phyloP scores from a whole-genome alignment of 164 flowering plant genomes.

The Paratinospora sagittata region DNA sequence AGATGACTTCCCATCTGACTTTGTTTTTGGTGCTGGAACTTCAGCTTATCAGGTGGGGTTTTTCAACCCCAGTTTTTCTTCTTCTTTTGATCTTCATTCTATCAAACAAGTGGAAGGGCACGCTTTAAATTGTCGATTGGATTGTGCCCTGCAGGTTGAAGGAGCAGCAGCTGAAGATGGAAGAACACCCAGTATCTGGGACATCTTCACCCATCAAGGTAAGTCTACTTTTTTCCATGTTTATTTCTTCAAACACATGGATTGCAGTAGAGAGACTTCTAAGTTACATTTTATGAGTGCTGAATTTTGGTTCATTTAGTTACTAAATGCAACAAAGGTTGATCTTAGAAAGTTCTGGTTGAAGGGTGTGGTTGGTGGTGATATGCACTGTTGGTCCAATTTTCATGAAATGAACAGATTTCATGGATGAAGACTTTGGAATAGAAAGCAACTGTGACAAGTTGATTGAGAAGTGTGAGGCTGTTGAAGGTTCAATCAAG shows the following conservation, averaged over 20 bases:
- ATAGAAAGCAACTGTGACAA: too few relatives aligned
- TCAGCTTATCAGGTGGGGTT: conserved; percentile 44
- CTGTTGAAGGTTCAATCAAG: background rate
- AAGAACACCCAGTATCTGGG: conserved; percentile 8
- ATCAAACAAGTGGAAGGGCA: background rate
- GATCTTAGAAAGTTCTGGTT: too few relatives aligned
- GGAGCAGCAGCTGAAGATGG: conserved; percentile 12
- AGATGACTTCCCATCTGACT: conserved; percentile 32
- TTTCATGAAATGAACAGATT: too few relatives aligned
- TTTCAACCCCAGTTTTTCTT: background rate
- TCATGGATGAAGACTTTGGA: too few relatives aligned
- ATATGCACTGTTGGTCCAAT: too few relatives aligned
- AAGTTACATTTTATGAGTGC: too few relatives aligned
- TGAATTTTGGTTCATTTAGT: too few relatives aligned
- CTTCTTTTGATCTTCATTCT: background rate
- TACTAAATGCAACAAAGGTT: too few relatives aligned
- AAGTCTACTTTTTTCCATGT: background rate
- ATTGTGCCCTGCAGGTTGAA: conserved; percentile 2
- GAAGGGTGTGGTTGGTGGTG: too few relatives aligned
- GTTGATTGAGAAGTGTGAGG: background rate
- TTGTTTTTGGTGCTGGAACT: conserved; percentile 43
- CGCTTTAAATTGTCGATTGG: too few relatives aligned
- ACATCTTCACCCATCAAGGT: conserved; percentile 1
- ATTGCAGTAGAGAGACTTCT: too few relatives aligned
- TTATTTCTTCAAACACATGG: background rate